These are phyloP conservation scores for Ceratocystis smalleyi DNA, from an alignment of 2,329 filamentous ascomycete species.

Conservation along the genomic window DNA sequence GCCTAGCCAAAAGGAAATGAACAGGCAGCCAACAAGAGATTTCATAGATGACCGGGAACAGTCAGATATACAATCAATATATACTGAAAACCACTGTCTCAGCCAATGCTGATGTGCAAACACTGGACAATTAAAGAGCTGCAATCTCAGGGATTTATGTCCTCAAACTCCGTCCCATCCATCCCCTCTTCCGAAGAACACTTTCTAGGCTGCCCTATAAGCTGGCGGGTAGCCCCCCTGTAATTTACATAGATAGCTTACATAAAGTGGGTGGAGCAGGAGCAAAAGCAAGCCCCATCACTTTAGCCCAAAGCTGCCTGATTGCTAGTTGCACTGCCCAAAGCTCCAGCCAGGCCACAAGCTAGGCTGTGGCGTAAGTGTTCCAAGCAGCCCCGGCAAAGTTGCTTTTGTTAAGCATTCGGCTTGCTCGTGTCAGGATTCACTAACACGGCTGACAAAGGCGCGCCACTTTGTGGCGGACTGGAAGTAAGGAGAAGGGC, in stretches of 20 bases:
- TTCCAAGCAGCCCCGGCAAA: not conserved
- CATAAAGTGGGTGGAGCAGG: not conserved
- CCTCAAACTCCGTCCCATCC: too few species aligned
- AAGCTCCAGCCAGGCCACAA: not conserved
- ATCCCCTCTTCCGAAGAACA: too few species aligned
- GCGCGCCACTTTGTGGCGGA: not conserved
- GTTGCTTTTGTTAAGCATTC: not conserved
- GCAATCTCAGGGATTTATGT: not conserved
- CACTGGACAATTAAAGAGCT: not conserved
- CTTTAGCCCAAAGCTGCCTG: slow-evolving; percentile 6
- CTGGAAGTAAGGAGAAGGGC: too few species aligned
- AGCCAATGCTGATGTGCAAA: not conserved
- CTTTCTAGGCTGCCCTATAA: not conserved
- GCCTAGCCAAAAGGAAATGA: not conserved
- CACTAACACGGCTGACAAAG: not conserved
- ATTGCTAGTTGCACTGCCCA: not conserved
- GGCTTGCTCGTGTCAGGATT: not conserved
- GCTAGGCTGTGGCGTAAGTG: not conserved
- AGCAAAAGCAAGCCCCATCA: not conserved
- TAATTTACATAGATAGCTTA: not conserved
- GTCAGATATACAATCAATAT: not conserved
- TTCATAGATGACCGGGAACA: not conserved
- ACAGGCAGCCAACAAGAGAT: not conserved
- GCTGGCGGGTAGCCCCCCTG: not conserved
- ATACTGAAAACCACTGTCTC: not conserved